Evolutionary conservation across 257 asterid species (phyloP).

Genomic region (Marsdenia floribunda): DNA sequence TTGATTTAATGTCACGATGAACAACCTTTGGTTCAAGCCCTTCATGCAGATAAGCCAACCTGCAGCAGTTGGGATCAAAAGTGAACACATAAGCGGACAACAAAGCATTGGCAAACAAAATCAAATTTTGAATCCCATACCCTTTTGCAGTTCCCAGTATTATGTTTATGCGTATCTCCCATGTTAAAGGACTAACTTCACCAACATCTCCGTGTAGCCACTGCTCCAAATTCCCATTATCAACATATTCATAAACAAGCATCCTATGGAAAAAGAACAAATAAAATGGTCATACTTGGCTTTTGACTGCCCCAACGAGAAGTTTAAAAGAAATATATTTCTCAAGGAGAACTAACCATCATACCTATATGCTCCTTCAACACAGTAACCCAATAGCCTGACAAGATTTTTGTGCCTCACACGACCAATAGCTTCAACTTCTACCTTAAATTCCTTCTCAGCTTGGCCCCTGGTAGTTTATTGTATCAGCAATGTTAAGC

Average conservation of each 20-base stretch:
- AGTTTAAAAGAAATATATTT: not conserved
- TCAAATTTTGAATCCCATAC: constrained; percentile 32
- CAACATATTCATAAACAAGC: constrained; percentile 93
- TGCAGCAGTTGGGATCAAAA: constrained; percentile 26
- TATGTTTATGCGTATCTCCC: constrained; percentile 79
- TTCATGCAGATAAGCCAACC: constrained; percentile 90
- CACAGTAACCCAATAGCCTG: constrained; percentile 85
- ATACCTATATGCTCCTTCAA: constrained; percentile 96
- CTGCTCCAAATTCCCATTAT: constrained; percentile 88
- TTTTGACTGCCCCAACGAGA: constrained; percentile 7
- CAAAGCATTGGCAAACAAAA: not conserved
- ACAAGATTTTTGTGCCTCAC: constrained; percentile 97
- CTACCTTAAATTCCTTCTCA: constrained; percentile 89
- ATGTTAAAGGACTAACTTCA: constrained; percentile 81
- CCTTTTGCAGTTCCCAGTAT: constrained; percentile 86
- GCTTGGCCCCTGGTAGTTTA: constrained; percentile 78
- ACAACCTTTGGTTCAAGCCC: constrained; percentile 98
- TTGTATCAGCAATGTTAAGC: constrained; percentile 11
- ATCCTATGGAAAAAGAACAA: constrained; percentile 41
- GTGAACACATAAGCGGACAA: not conserved
- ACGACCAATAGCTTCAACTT: constrained; percentile 91
- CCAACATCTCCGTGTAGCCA: constrained; percentile 99
- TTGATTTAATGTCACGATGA: constrained; percentile 91
- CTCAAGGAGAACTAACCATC: not conserved
- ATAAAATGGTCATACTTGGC: constrained; percentile 13